A percentile compares a stretch with the other conserved stretches of the same genome.
Conservation (phyloP, 345 rosid species). For the Rhodamnia argentea region DNA sequence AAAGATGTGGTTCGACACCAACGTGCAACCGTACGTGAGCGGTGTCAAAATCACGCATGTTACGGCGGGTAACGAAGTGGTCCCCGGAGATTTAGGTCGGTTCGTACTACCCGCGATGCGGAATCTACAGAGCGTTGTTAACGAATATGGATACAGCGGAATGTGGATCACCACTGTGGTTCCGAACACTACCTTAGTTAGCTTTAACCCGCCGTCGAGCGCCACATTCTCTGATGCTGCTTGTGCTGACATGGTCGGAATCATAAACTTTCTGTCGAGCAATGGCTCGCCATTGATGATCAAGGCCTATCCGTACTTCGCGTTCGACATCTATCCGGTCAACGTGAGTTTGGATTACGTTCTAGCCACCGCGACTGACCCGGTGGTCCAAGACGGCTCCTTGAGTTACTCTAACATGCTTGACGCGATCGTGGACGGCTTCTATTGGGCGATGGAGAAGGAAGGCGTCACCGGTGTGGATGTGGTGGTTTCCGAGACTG, state of each 20-base stretch:
- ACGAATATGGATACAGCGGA: background rate
- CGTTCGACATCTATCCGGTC: background rate
- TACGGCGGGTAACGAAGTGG: background rate
- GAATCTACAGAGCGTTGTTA: background rate
- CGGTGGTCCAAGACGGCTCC: background rate
- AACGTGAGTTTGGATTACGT: background rate
- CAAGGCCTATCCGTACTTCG: slow-evolving; percentile 8
- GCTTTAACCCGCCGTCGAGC: background rate
- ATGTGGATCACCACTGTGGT: background rate
- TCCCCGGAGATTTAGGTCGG: background rate
- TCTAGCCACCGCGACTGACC: background rate
- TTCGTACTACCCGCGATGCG: background rate
- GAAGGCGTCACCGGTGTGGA: background rate
- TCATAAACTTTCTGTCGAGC: background rate
- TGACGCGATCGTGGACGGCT: slow-evolving; percentile 3
- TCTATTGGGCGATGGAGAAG: slow-evolving; percentile 5
- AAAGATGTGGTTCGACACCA: background rate
- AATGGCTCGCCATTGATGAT: slow-evolving; percentile 3
- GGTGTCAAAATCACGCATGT: background rate
- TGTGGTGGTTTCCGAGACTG: slow-evolving; percentile 7
- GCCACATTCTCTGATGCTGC: background rate
- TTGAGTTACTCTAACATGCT: slow-evolving; percentile 3
- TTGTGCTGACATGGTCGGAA: background rate
- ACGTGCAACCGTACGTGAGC: background rate
- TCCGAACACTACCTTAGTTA: background rate